Percentiles rank a stretch among this genome's conserved stretches.
Conservation (phyloP, 2,329 filamentous ascomycete genomes). For the Aschersonia sp. region DNA sequence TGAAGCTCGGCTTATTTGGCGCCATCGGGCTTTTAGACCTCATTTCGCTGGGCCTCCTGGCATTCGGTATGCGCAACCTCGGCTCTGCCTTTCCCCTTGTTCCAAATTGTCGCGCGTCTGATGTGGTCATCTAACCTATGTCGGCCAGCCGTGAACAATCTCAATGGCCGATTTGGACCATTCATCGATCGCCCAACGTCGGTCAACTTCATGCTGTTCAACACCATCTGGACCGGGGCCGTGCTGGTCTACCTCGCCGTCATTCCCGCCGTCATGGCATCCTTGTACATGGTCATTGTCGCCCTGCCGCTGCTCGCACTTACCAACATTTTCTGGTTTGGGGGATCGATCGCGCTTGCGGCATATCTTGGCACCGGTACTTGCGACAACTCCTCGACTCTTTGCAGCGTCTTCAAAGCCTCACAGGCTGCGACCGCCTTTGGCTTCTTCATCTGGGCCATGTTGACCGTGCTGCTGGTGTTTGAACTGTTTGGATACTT, state of each 20-base stretch:
- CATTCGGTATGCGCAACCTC: slow-evolving; percentile 2
- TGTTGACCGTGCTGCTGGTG: slow-evolving; percentile 31
- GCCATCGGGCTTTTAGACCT: slow-evolving; percentile 4
- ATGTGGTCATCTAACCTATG: background rate
- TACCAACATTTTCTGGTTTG: slow-evolving; percentile 83
- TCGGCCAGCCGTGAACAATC: background rate
- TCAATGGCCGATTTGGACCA: background rate
- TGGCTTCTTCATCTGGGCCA: slow-evolving; percentile 47
- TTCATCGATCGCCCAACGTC: slow-evolving; percentile 28
- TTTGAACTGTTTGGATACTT: slow-evolving; percentile 30
- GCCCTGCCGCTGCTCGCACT: slow-evolving; percentile 55
- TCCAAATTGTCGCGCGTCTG: background rate
- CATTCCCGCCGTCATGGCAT: slow-evolving; percentile 46
- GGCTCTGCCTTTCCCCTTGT: background rate
- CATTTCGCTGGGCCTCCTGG: slow-evolving; percentile 4
- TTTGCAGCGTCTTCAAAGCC: slow-evolving; percentile 33
- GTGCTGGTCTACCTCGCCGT: slow-evolving; percentile 56
- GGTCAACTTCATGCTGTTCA: slow-evolving; percentile 71
- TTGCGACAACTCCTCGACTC: slow-evolving; percentile 29
- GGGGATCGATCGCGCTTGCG: slow-evolving; percentile 66
- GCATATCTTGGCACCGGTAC: slow-evolving; percentile 43
- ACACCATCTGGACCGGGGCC: slow-evolving; percentile 61
- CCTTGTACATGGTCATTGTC: slow-evolving; percentile 46
- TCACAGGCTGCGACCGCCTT: slow-evolving; percentile 52
- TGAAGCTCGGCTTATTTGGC: slow-evolving; percentile 3